phyloP scores from a whole-genome alignment of 345 rosid species.

The Orychophragmus violaceus region DNA sequence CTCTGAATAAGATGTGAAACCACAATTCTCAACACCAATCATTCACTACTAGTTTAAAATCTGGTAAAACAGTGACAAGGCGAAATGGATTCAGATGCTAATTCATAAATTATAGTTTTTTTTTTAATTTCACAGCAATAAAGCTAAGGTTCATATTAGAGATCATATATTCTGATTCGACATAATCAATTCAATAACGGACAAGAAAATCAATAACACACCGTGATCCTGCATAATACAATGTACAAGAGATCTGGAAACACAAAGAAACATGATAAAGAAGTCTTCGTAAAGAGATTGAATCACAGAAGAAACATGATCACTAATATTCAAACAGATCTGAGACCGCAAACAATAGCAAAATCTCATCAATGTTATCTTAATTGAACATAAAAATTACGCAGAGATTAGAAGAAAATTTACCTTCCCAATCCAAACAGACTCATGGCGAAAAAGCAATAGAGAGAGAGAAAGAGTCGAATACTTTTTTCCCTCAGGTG shows the following conservation, averaged over 20 bases:
- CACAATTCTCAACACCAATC: neutral
- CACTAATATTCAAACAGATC: neutral
- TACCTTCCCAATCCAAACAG: slow-evolving; percentile 29
- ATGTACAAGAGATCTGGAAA: neutral
- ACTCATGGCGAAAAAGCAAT: slow-evolving; percentile 20
- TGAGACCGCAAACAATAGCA: neutral
- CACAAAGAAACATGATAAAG: too few relatives aligned
- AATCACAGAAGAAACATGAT: slow-evolving; percentile 8
- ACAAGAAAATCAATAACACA: neutral
- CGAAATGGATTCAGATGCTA: neutral
- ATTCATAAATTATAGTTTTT: too few relatives aligned
- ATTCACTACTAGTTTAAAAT: neutral
- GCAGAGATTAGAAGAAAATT: neutral
- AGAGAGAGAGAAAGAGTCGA: slow-evolving; percentile 3
- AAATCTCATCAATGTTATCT: neutral
- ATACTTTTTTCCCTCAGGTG: slow-evolving; percentile 1
- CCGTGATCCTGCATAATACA: slow-evolving; percentile 11
- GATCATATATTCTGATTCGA: neutral
- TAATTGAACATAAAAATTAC: neutral
- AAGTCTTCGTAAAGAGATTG: neutral
- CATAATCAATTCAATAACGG: neutral
- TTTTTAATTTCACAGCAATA: too few relatives aligned
- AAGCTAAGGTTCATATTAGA: slow-evolving; percentile 9
- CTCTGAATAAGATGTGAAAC: neutral
- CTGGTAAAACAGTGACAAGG: neutral